Evolutionary conservation across 2,329 filamentous ascomycete species (phyloP).

Genomic region (Stylonectria norvegica): DNA sequence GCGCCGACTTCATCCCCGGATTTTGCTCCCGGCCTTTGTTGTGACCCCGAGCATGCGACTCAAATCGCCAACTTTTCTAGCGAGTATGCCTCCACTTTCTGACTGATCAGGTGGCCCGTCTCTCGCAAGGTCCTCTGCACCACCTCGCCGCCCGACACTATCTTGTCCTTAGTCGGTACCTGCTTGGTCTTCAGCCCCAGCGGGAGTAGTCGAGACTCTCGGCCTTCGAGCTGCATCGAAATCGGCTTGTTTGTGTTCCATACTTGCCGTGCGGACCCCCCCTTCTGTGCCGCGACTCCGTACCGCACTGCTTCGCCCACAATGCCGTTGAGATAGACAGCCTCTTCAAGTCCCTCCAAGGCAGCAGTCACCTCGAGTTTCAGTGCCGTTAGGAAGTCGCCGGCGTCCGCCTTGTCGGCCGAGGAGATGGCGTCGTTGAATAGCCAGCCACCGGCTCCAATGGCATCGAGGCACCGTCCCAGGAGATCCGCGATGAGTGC

Average conservation of each 20-base stretch:
- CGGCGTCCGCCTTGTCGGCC: conserved; percentile 51
- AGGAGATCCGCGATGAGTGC: conserved; percentile 68
- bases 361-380: conserved; percentile 68
- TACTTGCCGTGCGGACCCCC: conserved; percentile 23
- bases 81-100: conserved; percentile 78
- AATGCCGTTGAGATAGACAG: conserved; percentile 60
- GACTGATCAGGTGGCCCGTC: conserved; percentile 72
- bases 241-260: conserved; percentile 43
- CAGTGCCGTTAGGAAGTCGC: conserved; percentile 63
- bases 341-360: conserved; percentile 69
- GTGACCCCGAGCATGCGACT: conserved; percentile 16
- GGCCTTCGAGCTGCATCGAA: conserved; percentile 38
- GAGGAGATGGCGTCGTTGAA: conserved; percentile 54
- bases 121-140: conserved; percentile 67
- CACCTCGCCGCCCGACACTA: conserved; percentile 67
- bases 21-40: neutral
- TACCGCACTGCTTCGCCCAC: conserved; percentile 66
- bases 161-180: conserved; percentile 51
- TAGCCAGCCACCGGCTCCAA: conserved; percentile 73
- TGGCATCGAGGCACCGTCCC: conserved; percentile 69
- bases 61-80: conserved; percentile 72
- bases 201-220: conserved; percentile 57
- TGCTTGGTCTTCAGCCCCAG: conserved; percentile 65
- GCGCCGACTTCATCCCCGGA: neutral
- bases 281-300: conserved; percentile 40